Evolutionary conservation across 305 asterid species (phyloP), one percentile per base, ranked within the genome.

Genomic region (Stenogyne calaminthoides): DNA sequence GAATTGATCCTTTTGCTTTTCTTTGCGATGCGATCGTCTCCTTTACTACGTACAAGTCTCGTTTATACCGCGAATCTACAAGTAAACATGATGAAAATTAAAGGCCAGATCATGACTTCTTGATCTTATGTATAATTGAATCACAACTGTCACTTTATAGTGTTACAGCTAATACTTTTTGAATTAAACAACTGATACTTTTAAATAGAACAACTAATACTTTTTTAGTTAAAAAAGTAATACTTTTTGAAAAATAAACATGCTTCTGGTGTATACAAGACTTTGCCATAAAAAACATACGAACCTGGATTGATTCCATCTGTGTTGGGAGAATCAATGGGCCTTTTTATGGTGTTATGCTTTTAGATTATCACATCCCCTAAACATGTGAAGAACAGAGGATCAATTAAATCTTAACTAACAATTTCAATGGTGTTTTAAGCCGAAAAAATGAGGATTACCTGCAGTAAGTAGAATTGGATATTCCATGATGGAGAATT

Each of bases 251-350:
- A 36, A 36, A 36, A 36, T 7, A 36, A 7, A 36, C 9, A 36
- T 0, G 9, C 9, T 7, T 0, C 1, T 36, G 42, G 12, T 40
- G 46, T 2, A 40, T 40, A 40, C 46, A 9, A 49, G 54, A 46
- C 5, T 58, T 4, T 12, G 3, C 7, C 6, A 6, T 54, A 0
- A 29, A 7, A 19, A 6, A 37, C 7, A 36, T 2, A 77, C n/a
- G 40, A 36, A 88, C 97, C 97, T 79, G 97, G 97, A 74, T 91
- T 82, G 64, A 91, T 89, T 20, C 96, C 97, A 72, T 89, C 96
- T 0, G 97, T 91, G 85, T 88, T 89, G 18, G 92, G 93, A 60
- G 82, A 77, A 64, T 78, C 80, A 40, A 80, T 8, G 1, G 96
- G 93, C 4, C n/a, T n/a, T n/a, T n/a, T n/a, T n/a, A 95, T 93